Base-by-base conservation (phyloP, 164 flowering plant species). In the Aristolochia fimbriata region DNA sequence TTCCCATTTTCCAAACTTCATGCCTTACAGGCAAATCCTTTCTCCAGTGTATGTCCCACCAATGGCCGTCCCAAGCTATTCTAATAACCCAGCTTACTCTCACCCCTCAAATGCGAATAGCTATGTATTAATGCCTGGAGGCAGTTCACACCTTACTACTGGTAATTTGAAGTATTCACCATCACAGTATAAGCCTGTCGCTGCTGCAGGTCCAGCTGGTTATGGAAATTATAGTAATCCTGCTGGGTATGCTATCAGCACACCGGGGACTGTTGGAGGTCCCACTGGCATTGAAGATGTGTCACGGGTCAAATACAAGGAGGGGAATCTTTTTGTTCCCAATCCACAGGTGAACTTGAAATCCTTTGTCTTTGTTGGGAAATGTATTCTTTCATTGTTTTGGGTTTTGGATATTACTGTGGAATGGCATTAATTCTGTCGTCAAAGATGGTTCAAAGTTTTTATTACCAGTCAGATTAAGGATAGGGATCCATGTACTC, bases 31-130 rank as follows among this genome's bases (percentile, higher is more conserved):
- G 3, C 96, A 89, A 71, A 70, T 78, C 53, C 64, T 87, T 47
- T 76, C 98, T 25, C 98, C 97, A 14, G 73, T 93, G 27, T 93
- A 86, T 70, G 94, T 89, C 21, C 97, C 98, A 21, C 96, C 86
- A 21, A 89, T 92, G 96, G 88, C 85, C 37, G 69, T 89, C 78
- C 96, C 93, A 17, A 87, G 88, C 43, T 88, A 83, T 74, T 84
- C 98, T 19, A 75, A 75, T 57, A 86, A 76, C 66, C 80, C 85
- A 64, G 74, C 85, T 7, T 89, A 89, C 68, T 79, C 90, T 47
- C 98, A 89, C 70, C 91, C 88, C 10, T 74, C 96, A 20, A 86
- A 73, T 74, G 94, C 85, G 47, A 86, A 70, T 72, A 82, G 83
- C 67, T 93, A 84, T 70, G 49, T 92, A 70, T 55, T 87, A 67